These are phyloP conservation scores for Xerocomellus dryophilus DNA, from an alignment of 768 basidiomycete genomes.

Conservation along the genomic window DNA sequence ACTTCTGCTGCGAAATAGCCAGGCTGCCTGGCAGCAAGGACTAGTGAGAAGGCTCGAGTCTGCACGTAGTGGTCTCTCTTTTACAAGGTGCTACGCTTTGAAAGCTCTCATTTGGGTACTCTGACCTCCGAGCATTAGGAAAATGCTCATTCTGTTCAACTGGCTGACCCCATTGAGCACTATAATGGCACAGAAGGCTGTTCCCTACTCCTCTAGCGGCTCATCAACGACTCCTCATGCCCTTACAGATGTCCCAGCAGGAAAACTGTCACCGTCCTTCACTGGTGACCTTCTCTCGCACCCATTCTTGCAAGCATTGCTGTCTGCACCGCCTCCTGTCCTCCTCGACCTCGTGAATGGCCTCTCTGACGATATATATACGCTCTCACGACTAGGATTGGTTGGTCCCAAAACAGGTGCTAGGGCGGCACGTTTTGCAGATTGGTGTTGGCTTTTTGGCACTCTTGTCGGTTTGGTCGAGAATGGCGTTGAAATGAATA, in stretches of 20 bases:
- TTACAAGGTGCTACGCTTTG: slow-evolving; percentile 55
- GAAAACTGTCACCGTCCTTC: slow-evolving; percentile 4
- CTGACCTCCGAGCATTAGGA: slow-evolving; percentile 43
- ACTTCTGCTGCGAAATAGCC: slow-evolving; percentile 44
- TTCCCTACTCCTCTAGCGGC: slow-evolving; percentile 50
- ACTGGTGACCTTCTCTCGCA: slow-evolving; percentile 36
- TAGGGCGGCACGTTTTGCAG: slow-evolving; percentile 69
- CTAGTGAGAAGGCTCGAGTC: slow-evolving; percentile 59
- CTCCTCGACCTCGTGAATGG: slow-evolving; percentile 75
- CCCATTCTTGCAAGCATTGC: slow-evolving; percentile 69
- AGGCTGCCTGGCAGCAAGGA: slow-evolving; percentile 50
- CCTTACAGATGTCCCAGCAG: slow-evolving; percentile 13
- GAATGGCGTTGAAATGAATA: slow-evolving; percentile 74
- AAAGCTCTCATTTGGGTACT: neutral
- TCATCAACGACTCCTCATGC: slow-evolving; percentile 26
- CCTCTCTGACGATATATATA: slow-evolving; percentile 73
- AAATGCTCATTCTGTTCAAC: slow-evolving; percentile 78
- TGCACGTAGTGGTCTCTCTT: slow-evolving; percentile 58
- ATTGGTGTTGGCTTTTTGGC: slow-evolving; percentile 84
- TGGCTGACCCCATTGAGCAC: slow-evolving; percentile 76
- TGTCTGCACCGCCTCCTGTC: slow-evolving; percentile 80
- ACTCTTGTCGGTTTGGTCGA: slow-evolving; percentile 81
- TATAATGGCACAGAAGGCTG: slow-evolving; percentile 66
- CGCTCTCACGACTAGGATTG: slow-evolving; percentile 69
- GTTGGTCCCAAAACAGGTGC: slow-evolving; percentile 62